phyloP scores from a whole-genome alignment of 805 yeast genomes.

The Sporopachydermia quercuum region DNA sequence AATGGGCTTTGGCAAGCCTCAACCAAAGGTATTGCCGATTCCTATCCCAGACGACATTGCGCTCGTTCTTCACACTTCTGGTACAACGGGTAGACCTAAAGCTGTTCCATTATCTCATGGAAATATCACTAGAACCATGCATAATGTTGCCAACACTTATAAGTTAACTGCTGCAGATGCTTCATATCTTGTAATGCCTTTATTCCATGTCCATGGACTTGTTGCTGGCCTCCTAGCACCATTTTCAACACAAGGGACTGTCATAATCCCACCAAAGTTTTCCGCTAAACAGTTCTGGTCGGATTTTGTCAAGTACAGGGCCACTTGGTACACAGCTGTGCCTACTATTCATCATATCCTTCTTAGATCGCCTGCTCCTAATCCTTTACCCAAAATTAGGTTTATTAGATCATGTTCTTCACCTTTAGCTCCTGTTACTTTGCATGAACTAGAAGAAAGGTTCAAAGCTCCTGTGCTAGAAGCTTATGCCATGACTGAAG shows the following conservation, averaged over 20 bases:
- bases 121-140: constrained; percentile 44
- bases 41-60: constrained; percentile 40
- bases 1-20: constrained; percentile 3
- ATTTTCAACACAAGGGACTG: constrained; percentile 42
- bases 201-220: constrained; percentile 66
- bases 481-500: constrained; percentile 74
- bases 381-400: constrained; percentile 36
- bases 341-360: constrained; percentile 64
- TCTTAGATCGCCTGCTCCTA: constrained; percentile 36
- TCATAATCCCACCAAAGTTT: constrained; percentile 46
- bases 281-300: constrained; percentile 48
- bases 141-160: constrained; percentile 46
- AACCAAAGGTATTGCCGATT: not conserved
- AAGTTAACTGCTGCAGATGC: constrained; percentile 32
- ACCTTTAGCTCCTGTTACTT: constrained; percentile 51
- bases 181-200: constrained; percentile 58
- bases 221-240: constrained; percentile 53
- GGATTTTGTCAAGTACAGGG: constrained; percentile 33
- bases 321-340: constrained; percentile 65
- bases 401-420: constrained; percentile 64
- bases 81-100: constrained; percentile 66
- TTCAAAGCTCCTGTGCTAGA: constrained; percentile 58
- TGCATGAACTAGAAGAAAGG: constrained; percentile 37
- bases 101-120: constrained; percentile 58
- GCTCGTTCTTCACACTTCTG: constrained; percentile 55